Evolutionary conservation across 164 flowering plant species (phyloP).

Genomic region (Liriodendron chinense): DNA sequence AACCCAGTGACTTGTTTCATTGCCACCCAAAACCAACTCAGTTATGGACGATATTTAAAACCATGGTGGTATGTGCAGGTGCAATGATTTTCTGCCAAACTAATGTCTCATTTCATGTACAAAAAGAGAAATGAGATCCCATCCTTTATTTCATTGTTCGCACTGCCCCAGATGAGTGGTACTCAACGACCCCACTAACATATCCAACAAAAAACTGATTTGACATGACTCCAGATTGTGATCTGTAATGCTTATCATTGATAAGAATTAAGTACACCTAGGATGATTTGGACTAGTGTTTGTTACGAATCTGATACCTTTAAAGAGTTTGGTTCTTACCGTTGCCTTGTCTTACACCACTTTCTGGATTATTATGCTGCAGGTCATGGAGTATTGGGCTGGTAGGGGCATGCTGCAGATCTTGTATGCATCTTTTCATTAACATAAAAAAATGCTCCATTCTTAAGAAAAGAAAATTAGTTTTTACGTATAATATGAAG

Average conservation of each 20-base stretch:
- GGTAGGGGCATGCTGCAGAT: conserved; percentile 99
- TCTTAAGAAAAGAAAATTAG: background rate
- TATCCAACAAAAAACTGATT: no score
- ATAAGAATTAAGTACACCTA: background rate
- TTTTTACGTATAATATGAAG: background rate
- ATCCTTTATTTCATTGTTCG: no score
- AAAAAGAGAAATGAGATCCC: no score
- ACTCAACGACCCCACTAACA: no score
- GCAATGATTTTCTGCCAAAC: no score
- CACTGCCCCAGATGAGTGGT: no score
- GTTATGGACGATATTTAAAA: no score
- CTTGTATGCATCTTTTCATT: conserved; percentile 56
- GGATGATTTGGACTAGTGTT: background rate
- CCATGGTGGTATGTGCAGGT: no score
- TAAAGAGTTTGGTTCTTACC: background rate
- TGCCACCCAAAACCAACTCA: no score
- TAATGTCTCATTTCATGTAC: no score
- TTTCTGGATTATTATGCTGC: conserved; percentile 29
- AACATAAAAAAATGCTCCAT: background rate
- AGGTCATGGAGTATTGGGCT: conserved; percentile 90
- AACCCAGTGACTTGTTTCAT: no score
- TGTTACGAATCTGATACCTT: background rate
- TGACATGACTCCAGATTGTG: background rate
- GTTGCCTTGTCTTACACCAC: background rate
- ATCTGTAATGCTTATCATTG: no score